Evolutionary conservation across 352 stramenopile species (phyloP), one percentile per base, ranked within the genome.

Genomic region (Elongisporangium senticosum): DNA sequence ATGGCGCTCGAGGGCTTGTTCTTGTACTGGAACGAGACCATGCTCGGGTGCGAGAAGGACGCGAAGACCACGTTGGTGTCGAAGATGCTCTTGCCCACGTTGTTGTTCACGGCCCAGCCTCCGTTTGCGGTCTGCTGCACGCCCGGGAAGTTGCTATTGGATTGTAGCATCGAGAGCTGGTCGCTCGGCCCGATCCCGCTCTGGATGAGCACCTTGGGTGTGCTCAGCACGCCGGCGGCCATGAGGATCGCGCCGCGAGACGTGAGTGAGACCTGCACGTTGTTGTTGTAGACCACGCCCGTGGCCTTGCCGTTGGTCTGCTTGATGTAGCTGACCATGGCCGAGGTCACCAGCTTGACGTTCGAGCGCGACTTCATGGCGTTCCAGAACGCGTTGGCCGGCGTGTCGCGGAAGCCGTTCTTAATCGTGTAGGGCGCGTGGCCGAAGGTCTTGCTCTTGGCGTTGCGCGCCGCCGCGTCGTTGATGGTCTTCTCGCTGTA

Each of bases 181-280:
- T 79, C 66, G 15, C 55, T 37, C 17, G 79, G 79, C n/a, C 86
- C 87, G 48, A 96, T 83, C 33, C 84, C 87, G 60, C 68, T 87
- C 51, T 88, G 72, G 51, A 93, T 83, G 3, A 96, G 72, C 19
- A 97, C 69, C 63, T 95, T 90, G 15, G 89, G 87, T 8, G 86
- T 90, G 51, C 74, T 64, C 19, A 91, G 53, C 0, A 83, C 75
- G 13, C 86, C 86, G 1, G 79, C 77, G 50, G 66, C 74, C 65
- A 97, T 75, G 51, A 97, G 76, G 39, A 96, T 74, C 26, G 84
- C 77, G 15, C 74, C 79, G 8, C 76, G 72, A 1, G 54, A 47
- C 2, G 67, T 74, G 7, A 89, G 64, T 15, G 63, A n/a, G 15
- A 75, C 79, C 22, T 70, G 62, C 11, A 51, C 60, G 43, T 65